phyloP scores from a whole-genome alignment of 371 early-diverging fungal species.

The Circinella minor region DNA sequence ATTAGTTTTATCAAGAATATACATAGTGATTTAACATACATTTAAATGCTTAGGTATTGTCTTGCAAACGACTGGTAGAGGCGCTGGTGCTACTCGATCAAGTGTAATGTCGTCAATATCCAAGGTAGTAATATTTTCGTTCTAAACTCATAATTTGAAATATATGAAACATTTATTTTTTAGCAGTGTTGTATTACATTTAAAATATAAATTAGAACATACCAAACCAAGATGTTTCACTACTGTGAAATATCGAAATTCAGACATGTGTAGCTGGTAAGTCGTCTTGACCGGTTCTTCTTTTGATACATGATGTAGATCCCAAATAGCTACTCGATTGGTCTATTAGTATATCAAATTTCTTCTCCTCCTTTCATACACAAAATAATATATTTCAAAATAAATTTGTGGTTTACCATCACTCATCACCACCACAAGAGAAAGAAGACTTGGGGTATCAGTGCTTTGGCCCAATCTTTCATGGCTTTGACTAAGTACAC shows the following conservation, averaged over 20 bases:
- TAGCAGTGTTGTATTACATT: no score
- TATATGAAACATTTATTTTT: neutral
- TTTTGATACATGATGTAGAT: constrained; percentile 24
- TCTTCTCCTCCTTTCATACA: neutral
- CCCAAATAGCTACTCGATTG: constrained; percentile 31
- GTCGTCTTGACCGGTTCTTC: constrained; percentile 5
- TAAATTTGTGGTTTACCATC: constrained; percentile 22
- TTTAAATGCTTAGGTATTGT: constrained; percentile 55
- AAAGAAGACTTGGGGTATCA: constrained; percentile 29
- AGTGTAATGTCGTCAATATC: constrained; percentile 62
- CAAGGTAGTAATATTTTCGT: constrained; percentile 58
- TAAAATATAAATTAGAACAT: constrained; percentile 6
- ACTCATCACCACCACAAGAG: constrained; percentile 43
- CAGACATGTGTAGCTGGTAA: constrained; percentile 56
- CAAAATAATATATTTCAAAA: no score
- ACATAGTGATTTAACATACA: constrained; percentile 32
- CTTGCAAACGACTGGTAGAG: constrained; percentile 44
- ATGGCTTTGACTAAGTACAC: constrained; percentile 39
- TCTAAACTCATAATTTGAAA: constrained; percentile 14
- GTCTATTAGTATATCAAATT: no score
- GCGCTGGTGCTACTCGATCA: constrained; percentile 25
- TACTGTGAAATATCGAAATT: constrained; percentile 61
- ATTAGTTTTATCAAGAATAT: neutral
- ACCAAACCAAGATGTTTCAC: constrained; percentile 60
- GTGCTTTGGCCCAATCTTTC: constrained; percentile 24